phyloP scores from a whole-genome alignment of 2,329 filamentous ascomycete species.

The Sarocladium brachiariae region DNA sequence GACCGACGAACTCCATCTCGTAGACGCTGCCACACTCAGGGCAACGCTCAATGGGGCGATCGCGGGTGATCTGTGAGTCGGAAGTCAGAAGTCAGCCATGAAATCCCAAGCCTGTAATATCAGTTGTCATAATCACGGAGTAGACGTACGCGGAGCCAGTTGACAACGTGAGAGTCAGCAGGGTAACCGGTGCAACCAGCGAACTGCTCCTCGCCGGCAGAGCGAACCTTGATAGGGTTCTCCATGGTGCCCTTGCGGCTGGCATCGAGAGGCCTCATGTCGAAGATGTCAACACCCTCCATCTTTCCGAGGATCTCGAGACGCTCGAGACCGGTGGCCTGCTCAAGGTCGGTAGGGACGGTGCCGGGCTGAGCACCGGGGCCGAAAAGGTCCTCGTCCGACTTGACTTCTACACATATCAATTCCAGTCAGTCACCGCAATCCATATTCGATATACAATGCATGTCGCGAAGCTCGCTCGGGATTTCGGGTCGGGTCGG shows the following conservation, averaged over 20 bases:
- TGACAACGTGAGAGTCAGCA: conserved; percentile 82
- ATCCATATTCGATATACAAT: background rate
- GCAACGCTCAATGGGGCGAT: conserved; percentile 91
- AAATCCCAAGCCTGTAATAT: no score
- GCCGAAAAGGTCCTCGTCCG: conserved; percentile 72
- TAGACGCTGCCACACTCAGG: conserved; percentile 93
- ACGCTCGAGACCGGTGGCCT: conserved; percentile 95
- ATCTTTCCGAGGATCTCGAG: conserved; percentile 99
- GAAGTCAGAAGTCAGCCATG: conserved; percentile 12
- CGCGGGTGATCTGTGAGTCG: conserved; percentile 72
- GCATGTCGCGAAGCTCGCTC: background rate
- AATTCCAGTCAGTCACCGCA: conserved; percentile 16
- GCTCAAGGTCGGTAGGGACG: conserved; percentile 89
- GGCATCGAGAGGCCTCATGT: conserved; percentile 93
- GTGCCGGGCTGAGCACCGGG: conserved; percentile 77
- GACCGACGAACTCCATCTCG: conserved; percentile 96
- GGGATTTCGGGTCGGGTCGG: background rate
- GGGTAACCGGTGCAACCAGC: conserved; percentile 92
- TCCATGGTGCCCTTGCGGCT: conserved; percentile 87
- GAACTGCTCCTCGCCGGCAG: conserved; percentile 93
- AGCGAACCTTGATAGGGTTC: conserved; percentile 84
- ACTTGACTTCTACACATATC: conserved; percentile 66
- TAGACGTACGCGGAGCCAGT: conserved; percentile 77
- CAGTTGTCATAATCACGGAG: no score
- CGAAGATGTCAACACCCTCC: conserved; percentile 95